Conservation (phyloP, 2,329 filamentous ascomycete genomes). For the Fusarium tjaetaba region DNA sequence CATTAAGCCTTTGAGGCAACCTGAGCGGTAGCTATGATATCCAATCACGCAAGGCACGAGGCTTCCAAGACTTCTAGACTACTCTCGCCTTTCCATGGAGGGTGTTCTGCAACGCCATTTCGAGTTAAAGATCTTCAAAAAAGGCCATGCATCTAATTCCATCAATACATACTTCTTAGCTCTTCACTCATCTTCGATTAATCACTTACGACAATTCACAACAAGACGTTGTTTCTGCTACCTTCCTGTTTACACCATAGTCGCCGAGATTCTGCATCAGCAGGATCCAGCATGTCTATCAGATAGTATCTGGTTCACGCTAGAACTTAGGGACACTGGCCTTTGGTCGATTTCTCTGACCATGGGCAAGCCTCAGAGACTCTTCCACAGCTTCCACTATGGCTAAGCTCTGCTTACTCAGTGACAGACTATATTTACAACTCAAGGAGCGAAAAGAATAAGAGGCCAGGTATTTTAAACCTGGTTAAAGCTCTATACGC, state of each 20-base stretch:
- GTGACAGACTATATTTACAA: neutral
- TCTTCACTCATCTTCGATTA: neutral
- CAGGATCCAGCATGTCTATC: neutral
- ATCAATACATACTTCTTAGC: neutral
- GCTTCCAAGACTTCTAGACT: constrained; percentile 13
- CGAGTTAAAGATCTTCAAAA: neutral
- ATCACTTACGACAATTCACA: neutral
- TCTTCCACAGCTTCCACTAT: neutral
- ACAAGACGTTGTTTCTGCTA: neutral
- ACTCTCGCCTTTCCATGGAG: neutral
- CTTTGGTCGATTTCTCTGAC: neutral
- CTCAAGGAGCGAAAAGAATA: neutral
- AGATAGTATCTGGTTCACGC: neutral
- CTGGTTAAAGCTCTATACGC: neutral
- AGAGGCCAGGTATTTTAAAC: neutral
- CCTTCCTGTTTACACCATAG: constrained; percentile 11
- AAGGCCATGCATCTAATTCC: neutral
- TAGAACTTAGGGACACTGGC: neutral
- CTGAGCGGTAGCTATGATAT: neutral
- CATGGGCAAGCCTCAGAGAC: neutral
- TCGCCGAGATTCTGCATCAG: neutral
- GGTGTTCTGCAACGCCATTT: constrained; percentile 7
- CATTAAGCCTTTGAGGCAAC: neutral
- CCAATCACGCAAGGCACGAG: neutral
- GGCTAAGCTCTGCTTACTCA: neutral